A percentile compares a stretch with the other conserved stretches of the same genome.
Conservation (phyloP, 2,329 filamentous ascomycete genomes). For the Curvularia sp. region DNA sequence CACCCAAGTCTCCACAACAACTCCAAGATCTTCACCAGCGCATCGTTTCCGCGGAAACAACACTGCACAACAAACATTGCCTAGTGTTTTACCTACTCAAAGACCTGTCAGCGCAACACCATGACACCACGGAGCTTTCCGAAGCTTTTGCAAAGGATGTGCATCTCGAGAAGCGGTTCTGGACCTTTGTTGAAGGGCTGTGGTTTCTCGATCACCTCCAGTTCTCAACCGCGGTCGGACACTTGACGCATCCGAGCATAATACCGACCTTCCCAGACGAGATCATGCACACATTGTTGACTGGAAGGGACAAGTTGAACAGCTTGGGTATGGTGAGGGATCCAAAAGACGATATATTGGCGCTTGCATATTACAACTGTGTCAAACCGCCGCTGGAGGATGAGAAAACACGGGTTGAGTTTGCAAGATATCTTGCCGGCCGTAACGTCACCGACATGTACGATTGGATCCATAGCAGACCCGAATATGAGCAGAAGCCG, state of each 20-base stretch:
- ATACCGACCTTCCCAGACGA: constrained; percentile 84
- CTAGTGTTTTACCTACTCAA: constrained; percentile 84
- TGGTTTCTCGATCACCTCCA: constrained; percentile 80
- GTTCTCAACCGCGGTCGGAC: constrained; percentile 71
- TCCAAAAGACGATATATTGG: constrained; percentile 58
- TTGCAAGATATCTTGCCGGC: constrained; percentile 72
- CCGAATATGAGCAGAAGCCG: constrained; percentile 66
- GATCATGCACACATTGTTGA: constrained; percentile 74
- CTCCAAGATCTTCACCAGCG: constrained; percentile 74
- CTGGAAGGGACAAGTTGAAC: constrained; percentile 39
- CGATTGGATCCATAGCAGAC: constrained; percentile 72
- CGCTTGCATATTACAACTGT: constrained; percentile 80
- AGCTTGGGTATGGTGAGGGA: constrained; percentile 32
- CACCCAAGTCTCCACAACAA: constrained; percentile 72
- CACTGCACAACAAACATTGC: constrained; percentile 80
- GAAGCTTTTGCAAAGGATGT: constrained; percentile 68
- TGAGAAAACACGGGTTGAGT: constrained; percentile 66
- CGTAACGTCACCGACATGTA: constrained; percentile 76
- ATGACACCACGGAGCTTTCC: constrained; percentile 59
- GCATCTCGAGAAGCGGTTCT: constrained; percentile 76
- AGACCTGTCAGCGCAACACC: constrained; percentile 66
- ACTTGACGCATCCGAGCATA: constrained; percentile 79
- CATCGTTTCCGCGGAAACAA: constrained; percentile 69
- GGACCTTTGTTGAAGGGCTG: constrained; percentile 80
- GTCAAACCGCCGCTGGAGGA: constrained; percentile 75